Percentiles rank a stretch among this genome's conserved stretches.
Conservation (phyloP, 352 stramenopile species). For the Blastocystis hominis region DNA sequence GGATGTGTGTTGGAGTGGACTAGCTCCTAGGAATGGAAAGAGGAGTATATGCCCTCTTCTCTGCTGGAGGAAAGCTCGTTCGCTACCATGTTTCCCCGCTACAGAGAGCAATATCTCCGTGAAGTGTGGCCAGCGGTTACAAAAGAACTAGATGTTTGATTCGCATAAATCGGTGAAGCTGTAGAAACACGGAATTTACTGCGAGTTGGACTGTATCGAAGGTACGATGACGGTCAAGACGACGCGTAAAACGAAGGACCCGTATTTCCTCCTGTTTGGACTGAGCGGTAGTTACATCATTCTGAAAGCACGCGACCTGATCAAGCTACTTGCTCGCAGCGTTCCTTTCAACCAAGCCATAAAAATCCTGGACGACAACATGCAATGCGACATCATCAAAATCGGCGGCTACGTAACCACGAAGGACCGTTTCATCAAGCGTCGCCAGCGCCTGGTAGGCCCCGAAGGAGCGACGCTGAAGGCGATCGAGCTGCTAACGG, state of each 20-base stretch:
- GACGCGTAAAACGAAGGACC: slow-evolving; percentile 79
- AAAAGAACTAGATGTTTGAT: slow-evolving; percentile 78
- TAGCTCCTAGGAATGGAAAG: slow-evolving; percentile 72
- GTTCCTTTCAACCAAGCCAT: slow-evolving; percentile 77
- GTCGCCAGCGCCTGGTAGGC: slow-evolving; percentile 87
- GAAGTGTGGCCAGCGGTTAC: slow-evolving; percentile 96
- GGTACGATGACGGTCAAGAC: slow-evolving; percentile 83
- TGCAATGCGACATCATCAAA: slow-evolving; percentile 98
- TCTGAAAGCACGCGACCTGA: slow-evolving; percentile 91
- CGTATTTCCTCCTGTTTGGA: slow-evolving; percentile 60
- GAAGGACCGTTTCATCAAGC: slow-evolving; percentile 98
- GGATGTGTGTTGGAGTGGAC: slow-evolving; percentile 60
- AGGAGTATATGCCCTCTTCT: slow-evolving; percentile 71
- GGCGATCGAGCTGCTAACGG: slow-evolving; percentile 93
- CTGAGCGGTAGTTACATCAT: slow-evolving; percentile 84
- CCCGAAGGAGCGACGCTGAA: slow-evolving; percentile 91
- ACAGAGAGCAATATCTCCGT: slow-evolving; percentile 95
- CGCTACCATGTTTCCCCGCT: slow-evolving; percentile 97
- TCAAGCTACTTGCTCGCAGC: slow-evolving; percentile 91
- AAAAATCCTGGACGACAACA: slow-evolving; percentile 92
- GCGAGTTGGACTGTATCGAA: slow-evolving; percentile 96
- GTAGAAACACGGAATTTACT: slow-evolving; percentile 81
- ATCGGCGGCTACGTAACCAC: slow-evolving; percentile 94
- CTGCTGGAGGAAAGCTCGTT: slow-evolving; percentile 97
- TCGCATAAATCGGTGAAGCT: neutral